Evolutionary conservation across 257 asterid genomes (phyloP).

Genomic region (Knoxia roxburghii): DNA sequence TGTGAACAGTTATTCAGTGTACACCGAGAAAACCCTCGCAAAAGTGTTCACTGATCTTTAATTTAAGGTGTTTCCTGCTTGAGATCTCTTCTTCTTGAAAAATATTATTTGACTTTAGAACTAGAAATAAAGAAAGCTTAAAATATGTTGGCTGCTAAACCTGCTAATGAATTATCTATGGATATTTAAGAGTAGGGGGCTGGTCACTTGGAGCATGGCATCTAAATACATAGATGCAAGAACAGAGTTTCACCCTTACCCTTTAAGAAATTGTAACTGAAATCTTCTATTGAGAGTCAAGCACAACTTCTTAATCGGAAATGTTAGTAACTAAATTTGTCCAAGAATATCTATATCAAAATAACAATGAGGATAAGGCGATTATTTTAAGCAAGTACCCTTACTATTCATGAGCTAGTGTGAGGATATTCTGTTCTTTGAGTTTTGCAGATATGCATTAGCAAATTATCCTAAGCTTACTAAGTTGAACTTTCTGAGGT

Average conservation of each 20-base stretch:
- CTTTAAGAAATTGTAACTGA: not conserved
- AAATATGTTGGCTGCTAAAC: not conserved
- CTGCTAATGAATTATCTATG: not conserved
- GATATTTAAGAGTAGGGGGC: not conserved
- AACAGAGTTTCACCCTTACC: not conserved
- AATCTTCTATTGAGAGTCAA: not conserved
- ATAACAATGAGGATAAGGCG: not conserved
- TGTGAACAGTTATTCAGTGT: too few species aligned
- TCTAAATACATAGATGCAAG: not conserved
- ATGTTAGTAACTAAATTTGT: not conserved
- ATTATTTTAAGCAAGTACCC: not conserved
- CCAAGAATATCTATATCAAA: not conserved
- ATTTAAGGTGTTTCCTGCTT: too few species aligned
- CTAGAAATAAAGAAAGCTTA: too few species aligned
- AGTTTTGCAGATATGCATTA: not conserved
- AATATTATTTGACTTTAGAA: too few species aligned
- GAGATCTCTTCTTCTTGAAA: too few species aligned
- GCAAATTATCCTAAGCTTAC: not conserved
- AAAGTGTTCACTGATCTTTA: too few species aligned
- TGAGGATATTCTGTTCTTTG: not conserved
- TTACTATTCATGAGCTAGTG: not conserved
- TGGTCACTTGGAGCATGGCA: not conserved
- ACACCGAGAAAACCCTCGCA: too few species aligned
- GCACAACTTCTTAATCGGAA: too few species aligned
- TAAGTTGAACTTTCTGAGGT: not conserved